Conservation (phyloP, 768 basidiomycete genomes). For the Suillus plorans region DNA sequence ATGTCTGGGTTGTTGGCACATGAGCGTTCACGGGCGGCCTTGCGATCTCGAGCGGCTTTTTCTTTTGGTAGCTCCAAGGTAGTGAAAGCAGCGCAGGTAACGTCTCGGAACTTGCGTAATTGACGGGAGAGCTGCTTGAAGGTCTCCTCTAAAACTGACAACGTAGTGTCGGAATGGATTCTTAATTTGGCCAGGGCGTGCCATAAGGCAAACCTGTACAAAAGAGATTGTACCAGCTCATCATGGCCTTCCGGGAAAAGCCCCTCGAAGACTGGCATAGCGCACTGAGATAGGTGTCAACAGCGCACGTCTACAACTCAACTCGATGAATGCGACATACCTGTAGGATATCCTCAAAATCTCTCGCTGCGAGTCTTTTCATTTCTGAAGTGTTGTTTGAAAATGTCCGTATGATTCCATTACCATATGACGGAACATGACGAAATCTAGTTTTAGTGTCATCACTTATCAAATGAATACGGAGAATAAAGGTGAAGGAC, state of each 20-base stretch:
- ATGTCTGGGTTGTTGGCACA: background rate
- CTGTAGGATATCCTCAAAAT: background rate
- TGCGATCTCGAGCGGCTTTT: background rate
- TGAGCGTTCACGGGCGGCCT: background rate
- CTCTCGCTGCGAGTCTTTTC: background rate
- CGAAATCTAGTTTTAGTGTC: too few relatives aligned
- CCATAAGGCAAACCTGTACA: background rate
- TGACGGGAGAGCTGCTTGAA: background rate
- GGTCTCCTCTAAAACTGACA: background rate
- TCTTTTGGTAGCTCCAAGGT: background rate
- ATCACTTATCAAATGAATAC: too few relatives aligned
- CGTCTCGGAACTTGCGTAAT: background rate
- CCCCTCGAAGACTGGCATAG: background rate
- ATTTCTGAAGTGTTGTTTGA: too few relatives aligned
- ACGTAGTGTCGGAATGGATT: background rate
- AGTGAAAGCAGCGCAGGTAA: background rate
- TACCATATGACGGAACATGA: too few relatives aligned
- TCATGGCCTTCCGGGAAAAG: background rate
- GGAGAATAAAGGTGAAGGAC: too few relatives aligned
- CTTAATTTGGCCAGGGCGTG: background rate
- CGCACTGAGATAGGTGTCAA: background rate
- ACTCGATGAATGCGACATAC: background rate
- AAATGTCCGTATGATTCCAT: too few relatives aligned
- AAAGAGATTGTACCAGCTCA: background rate
- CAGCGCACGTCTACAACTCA: too few relatives aligned